Conservation (phyloP, 169 alveolate species). For the Cryptosporidium ubiquitum region DNA sequence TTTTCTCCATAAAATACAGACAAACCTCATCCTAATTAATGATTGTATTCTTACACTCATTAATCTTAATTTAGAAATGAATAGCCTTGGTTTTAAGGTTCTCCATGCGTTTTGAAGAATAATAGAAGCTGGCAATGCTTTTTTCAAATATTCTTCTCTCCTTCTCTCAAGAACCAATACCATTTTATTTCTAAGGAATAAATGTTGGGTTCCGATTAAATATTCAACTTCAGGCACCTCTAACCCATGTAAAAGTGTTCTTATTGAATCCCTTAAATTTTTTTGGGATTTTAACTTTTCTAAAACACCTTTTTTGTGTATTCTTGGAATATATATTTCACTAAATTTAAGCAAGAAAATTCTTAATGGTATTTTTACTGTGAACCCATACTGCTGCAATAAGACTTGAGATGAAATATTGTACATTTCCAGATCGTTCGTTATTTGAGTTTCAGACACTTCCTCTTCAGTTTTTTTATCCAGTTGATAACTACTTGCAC, state of each 20-base stretch:
- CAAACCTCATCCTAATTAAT: constrained; percentile 56
- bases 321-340: constrained; percentile 67
- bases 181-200: constrained; percentile 61
- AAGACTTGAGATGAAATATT: constrained; percentile 56
- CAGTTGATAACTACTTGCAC: constrained; percentile 34
- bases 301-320: constrained; percentile 60
- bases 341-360: constrained; percentile 55
- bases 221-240: constrained; percentile 67
- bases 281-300: constrained; percentile 36
- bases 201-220: constrained; percentile 53
- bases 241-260: constrained; percentile 32
- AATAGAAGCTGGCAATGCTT: constrained; percentile 47
- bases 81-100: constrained; percentile 49
- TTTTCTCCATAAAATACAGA: constrained; percentile 22
- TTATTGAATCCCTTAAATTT: constrained; percentile 49
- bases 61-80: constrained; percentile 24
- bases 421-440: constrained; percentile 33
- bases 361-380: constrained; percentile 50
- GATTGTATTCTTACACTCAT: constrained; percentile 71
- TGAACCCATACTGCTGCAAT: constrained; percentile 61
- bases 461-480: constrained; percentile 48
- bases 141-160: constrained; percentile 62
- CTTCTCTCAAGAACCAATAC: constrained; percentile 66
- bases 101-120: constrained; percentile 74
- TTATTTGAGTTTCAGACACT: constrained; percentile 17